Evolutionary conservation across 371 early-diverging fungal genomes (phyloP), one percentile per base, ranked within the genome.

Genomic region (Apophysomyces trapeziformis): DNA sequence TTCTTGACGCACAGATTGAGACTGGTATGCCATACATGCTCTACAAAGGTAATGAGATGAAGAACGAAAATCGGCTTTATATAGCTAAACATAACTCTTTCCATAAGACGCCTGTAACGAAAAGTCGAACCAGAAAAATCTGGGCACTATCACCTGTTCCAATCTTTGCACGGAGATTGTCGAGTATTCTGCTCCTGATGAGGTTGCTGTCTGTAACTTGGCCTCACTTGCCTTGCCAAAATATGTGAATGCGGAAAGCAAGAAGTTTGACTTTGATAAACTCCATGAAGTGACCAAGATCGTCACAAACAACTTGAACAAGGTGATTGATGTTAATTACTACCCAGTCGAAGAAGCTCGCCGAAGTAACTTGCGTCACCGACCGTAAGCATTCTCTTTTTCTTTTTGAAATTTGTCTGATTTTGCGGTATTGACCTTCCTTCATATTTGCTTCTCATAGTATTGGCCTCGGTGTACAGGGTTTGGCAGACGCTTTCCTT

Each of bases 1-100:
- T 99, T 64, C 70, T 99, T 46, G 99, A 99, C 64, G 81, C 99
- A 4, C 99, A 99, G 83, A 96, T 96, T 44, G 99, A 99, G 82
- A 99, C 99, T 12, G 99, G 99, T 37, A 98, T 93, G 47, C 99
- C 99, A 1, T 99, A 95, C 81, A 99, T 99, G 95, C 89, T 98
- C 37, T 99, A 99, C 90, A 99, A 99, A 89, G 99, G 99, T 86
- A 68, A 61, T 37, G 35, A 41, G 13, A 4, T 1, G 39, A 47
- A 26, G n/a, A 14, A 16, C n/a, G 47, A 44, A 37, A 4, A 11
- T 26, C 3, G 32, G 32, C 32, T 26, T 26, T 26, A 6, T 44
- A 13, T 12, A 18, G 32, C 13, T 37, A 45, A 12, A 57, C 11
- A 26, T 26, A 7, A 4, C 16, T 12, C 43, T 44, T 44, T 61